phyloP scores from a whole-genome alignment of 495 filamentous ascomycete genomes.

The Daldinia vernicosa region DNA sequence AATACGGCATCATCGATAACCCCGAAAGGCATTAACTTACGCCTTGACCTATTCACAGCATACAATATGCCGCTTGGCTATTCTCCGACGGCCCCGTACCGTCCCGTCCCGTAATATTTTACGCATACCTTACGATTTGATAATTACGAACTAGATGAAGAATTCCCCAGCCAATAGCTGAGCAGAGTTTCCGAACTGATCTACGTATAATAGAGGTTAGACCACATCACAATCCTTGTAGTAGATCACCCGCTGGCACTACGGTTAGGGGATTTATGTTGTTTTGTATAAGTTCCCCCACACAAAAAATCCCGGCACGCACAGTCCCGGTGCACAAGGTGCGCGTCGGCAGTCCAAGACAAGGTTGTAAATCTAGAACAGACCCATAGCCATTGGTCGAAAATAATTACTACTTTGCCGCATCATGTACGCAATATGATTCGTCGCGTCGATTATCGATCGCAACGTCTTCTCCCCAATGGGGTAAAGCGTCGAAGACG shows the following conservation, averaged over 20 bases:
- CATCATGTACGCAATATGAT: background rate
- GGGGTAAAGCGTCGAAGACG: background rate
- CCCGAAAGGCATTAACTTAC: background rate
- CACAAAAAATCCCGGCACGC: conserved; percentile 7
- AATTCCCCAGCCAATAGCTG: background rate
- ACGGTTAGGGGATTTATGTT: background rate
- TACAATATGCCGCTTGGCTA: background rate
- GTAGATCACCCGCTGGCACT: conserved; percentile 4
- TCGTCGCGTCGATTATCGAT: background rate
- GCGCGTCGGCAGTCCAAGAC: background rate
- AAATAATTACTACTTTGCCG: background rate
- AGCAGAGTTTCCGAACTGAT: background rate
- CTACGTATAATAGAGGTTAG: background rate
- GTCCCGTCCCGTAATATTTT: background rate
- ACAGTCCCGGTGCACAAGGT: conserved; percentile 6
- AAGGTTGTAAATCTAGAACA: background rate
- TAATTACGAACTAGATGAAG: background rate
- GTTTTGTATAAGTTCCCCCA: background rate
- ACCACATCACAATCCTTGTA: background rate
- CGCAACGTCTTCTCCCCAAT: conserved; percentile 1
- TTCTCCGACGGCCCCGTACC: background rate
- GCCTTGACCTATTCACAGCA: background rate
- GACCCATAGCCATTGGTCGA: background rate
- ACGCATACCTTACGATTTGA: background rate
- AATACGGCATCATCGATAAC: background rate